Conservation (phyloP, 768 basidiomycete species). For the Exidia glandulosa region DNA sequence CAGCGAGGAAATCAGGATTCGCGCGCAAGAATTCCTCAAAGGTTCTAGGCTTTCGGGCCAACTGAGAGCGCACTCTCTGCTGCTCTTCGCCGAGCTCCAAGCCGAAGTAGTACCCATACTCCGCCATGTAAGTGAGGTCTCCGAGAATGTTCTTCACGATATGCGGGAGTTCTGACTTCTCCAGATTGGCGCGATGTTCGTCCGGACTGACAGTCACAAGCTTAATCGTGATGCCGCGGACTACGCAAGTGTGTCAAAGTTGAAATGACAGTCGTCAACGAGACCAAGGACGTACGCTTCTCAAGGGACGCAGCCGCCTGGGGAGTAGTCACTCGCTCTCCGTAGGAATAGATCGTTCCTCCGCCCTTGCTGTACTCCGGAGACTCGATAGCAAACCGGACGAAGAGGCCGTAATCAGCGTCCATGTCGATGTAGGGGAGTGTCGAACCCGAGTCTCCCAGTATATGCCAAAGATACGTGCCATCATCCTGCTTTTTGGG, state of each 20-base stretch:
- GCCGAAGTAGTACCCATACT: not conserved
- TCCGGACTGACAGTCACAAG: not conserved
- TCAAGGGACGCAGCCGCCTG: not conserved
- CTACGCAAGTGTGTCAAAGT: not conserved
- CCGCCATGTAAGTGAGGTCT: not conserved
- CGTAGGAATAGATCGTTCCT: not conserved
- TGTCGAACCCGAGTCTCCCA: not conserved
- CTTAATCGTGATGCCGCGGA: not conserved
- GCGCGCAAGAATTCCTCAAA: not conserved
- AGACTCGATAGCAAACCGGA: not conserved
- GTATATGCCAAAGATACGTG: not conserved
- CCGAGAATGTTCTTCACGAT: not conserved
- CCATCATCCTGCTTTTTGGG: not conserved
- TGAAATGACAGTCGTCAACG: not conserved
- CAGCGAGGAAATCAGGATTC: not conserved
- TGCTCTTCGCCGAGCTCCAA: not conserved
- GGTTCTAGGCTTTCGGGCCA: not conserved
- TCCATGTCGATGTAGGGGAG: not conserved
- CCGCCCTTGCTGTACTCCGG: not conserved
- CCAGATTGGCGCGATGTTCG: not conserved
- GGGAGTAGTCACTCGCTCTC: not conserved
- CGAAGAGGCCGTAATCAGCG: constrained; percentile 1
- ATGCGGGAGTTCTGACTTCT: not conserved
- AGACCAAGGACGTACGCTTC: not conserved
- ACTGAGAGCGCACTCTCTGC: not conserved